A percentile compares a stretch with the other conserved stretches of the same genome.
These are phyloP conservation scores for Sutorius eximius DNA, from an alignment of 1,284 basidiomycete species.

Conservation along the genomic window DNA sequence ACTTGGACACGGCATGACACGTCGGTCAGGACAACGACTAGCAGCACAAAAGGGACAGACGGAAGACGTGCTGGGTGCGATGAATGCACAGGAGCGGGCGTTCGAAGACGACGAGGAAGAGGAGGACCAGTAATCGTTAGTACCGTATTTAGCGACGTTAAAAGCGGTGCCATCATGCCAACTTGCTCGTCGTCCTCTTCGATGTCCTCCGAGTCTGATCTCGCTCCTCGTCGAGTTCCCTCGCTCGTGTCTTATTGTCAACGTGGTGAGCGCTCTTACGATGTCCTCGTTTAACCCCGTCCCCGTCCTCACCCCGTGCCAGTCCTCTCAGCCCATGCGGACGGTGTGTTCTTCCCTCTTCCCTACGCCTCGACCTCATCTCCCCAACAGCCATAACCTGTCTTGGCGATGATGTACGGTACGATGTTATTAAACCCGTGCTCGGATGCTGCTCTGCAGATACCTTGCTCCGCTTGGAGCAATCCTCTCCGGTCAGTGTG, in stretches of 20 bases:
- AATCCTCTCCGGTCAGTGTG: constrained; percentile 61
- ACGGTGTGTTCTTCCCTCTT: constrained; percentile 41
- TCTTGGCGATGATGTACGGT: constrained; percentile 59
- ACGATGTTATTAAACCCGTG: constrained; percentile 65
- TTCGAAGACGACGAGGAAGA: constrained; percentile 46
- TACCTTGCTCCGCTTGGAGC: constrained; percentile 64
- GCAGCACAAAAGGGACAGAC: constrained; percentile 74
- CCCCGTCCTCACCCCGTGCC: neutral
- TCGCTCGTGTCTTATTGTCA: constrained; percentile 50
- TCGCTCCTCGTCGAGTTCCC: constrained; percentile 41
- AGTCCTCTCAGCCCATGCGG: constrained; percentile 57
- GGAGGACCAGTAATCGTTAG: constrained; percentile 5
- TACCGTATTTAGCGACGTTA: constrained; percentile 23
- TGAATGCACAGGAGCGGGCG: constrained; percentile 66
- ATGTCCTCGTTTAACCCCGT: neutral
- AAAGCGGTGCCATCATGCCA: constrained; percentile 14
- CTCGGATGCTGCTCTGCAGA: constrained; percentile 69
- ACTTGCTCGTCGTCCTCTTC: neutral
- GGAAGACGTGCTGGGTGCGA: constrained; percentile 75
- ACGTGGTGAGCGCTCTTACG: constrained; percentile 28
- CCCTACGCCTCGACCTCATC: constrained; percentile 3
- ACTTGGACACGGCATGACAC: constrained; percentile 20
- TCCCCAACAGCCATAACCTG: constrained; percentile 49
- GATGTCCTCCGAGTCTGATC: constrained; percentile 34
- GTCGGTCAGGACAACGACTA: constrained; percentile 63